Evolutionary conservation across 495 filamentous ascomycete species (phyloP).

Genomic region (Pseudomonodictys pantanalensis): DNA sequence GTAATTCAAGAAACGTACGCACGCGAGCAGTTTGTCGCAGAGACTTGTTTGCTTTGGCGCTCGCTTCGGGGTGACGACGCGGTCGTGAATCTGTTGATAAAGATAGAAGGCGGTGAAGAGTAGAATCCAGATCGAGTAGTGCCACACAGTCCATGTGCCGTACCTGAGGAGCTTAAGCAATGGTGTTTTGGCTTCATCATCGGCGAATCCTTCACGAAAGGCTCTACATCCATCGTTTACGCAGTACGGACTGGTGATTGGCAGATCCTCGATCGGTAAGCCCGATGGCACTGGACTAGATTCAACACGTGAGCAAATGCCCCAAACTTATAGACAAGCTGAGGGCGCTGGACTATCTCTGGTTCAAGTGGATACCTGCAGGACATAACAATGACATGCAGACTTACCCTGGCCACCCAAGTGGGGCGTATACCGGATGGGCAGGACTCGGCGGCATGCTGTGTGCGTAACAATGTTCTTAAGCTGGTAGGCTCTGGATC

Average conservation of each 20-base stretch:
- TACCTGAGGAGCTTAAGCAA: constrained; percentile 5
- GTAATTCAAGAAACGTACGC: constrained; percentile 3
- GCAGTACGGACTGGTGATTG: constrained; percentile 6
- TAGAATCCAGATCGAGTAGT: constrained; percentile 17
- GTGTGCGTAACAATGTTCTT: not conserved
- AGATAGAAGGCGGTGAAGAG: constrained; percentile 11
- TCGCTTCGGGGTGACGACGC: not conserved
- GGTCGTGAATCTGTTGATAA: constrained; percentile 1
- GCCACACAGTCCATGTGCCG: constrained; percentile 16
- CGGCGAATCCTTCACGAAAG: constrained; percentile 8
- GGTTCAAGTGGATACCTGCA: too few relatives aligned
- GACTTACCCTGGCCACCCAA: constrained; percentile 6
- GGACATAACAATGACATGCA: too few relatives aligned
- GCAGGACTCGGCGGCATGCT: constrained; percentile 17
- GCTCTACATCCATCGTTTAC: constrained; percentile 1
- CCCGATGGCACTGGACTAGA: not conserved
- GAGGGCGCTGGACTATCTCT: too few relatives aligned
- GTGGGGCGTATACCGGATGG: constrained; percentile 14
- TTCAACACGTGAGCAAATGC: too few relatives aligned
- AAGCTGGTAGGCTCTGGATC: constrained; percentile 15
- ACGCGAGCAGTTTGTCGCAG: constrained; percentile 1
- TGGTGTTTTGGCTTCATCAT: constrained; percentile 1
- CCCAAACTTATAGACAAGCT: too few relatives aligned
- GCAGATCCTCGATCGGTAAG: constrained; percentile 4
- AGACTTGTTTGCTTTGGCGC: not conserved